These are phyloP conservation scores for Globisporangium middletonii DNA, from an alignment of 352 stramenopile genomes.

Conservation along the genomic window DNA sequence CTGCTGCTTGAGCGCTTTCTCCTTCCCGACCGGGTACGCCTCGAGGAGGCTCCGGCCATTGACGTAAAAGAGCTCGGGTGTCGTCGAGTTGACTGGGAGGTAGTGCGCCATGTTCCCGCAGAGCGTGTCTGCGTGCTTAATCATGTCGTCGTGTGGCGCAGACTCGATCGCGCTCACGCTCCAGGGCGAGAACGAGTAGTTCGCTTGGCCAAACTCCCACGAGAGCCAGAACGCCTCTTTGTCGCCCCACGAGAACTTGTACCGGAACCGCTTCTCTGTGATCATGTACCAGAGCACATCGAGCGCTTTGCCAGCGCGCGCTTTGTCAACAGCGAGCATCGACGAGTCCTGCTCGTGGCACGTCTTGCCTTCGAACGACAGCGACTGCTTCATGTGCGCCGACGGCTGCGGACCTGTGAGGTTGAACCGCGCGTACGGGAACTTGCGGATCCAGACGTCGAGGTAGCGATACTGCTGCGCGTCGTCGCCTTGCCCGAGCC, in stretches of 20 bases:
- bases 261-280: slow-evolving; percentile 52
- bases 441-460: slow-evolving; percentile 44
- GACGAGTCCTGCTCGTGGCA: slow-evolving; percentile 70
- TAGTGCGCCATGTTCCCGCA: slow-evolving; percentile 69
- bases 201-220: slow-evolving; percentile 40
- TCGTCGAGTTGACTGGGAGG: slow-evolving; percentile 21
- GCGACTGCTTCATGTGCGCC: slow-evolving; percentile 26
- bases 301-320: slow-evolving; percentile 30
- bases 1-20: slow-evolving; percentile 14
- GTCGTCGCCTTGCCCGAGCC: slow-evolving; percentile 9
- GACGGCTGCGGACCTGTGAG: slow-evolving; percentile 22
- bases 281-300: slow-evolving; percentile 68
- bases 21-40: slow-evolving; percentile 28
- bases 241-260: slow-evolving; percentile 63
- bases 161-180: slow-evolving; percentile 44
- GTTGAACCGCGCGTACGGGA: slow-evolving; percentile 51
- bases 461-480: slow-evolving; percentile 36
- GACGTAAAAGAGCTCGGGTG: slow-evolving; percentile 43
- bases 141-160: slow-evolving; percentile 44
- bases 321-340: slow-evolving; percentile 67
- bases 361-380: slow-evolving; percentile 33
- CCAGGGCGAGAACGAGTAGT: slow-evolving; percentile 67
- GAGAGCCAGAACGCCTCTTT: slow-evolving; percentile 78
- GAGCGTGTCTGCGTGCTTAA: slow-evolving; percentile 45
- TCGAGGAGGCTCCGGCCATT: slow-evolving; percentile 53